Base-by-base conservation (phyloP, 306 rosid species). In the Carpinus fangiana region DNA sequence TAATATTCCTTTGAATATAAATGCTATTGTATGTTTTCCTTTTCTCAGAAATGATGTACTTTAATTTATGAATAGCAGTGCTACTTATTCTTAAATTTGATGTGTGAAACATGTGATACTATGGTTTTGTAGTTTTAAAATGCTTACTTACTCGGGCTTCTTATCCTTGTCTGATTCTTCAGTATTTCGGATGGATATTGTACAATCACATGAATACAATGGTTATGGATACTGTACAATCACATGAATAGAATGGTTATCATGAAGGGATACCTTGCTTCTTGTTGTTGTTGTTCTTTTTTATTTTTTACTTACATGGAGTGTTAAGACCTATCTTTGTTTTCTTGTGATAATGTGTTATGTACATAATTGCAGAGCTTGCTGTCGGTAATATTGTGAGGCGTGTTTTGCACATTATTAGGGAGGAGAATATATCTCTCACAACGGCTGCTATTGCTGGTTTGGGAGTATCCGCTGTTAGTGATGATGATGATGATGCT, bases 331-430 rank as follows among this genome's bases (percentile, higher is more conserved):
- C 79, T 43, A 51, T 81, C 73, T 56, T 53, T 61, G 54, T 86
- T 62, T 76, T 21, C 61, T 51, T 71, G 34, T 87, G 72, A 54
- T 72, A 66, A 83, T 71, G 48, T 74, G 86, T 59, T 52, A 74
- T 75, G 57, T 47, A 66, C 83, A 81, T 67, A 14, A 83, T 79
- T 54, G 84, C 91, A 96, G 99, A 96, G 90, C 88, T 96, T 56
- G 96, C 99, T 47, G 99, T 96, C 83, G 99, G 99, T 73, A 96
- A 96, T 80, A 93, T 96, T 66, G 98, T 88, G 79, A 93, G 99
- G 89, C 98, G 99, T 76, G 90, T 93, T 87, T 83, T 96, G 88
- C 93, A 91, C 85, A 96, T 93, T 81, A 91, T 96, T 74, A 91
- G 98, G 87, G 98, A 96, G 91, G 99, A 93, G 82, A 84, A 93